Percentiles rank a stretch among this genome's conserved stretches.
These are phyloP conservation scores for Talaromyces atroroseus DNA, from an alignment of 2,329 filamentous ascomycete genomes.

Conservation along the genomic window DNA sequence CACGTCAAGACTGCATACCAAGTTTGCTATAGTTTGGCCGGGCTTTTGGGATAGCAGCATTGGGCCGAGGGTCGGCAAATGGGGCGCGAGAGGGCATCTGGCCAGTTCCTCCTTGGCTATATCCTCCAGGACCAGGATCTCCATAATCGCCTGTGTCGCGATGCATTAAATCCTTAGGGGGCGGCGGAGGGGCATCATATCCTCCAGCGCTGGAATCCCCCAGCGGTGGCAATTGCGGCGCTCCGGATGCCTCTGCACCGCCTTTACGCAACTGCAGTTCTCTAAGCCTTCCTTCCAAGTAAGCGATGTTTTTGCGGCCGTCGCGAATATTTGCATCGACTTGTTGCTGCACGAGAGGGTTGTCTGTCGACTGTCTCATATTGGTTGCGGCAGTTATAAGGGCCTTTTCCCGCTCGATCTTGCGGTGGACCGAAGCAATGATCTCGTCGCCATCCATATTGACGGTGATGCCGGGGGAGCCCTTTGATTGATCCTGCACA, in stretches of 20 bases:
- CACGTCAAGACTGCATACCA: conserved; percentile 52
- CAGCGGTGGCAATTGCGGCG: conserved; percentile 8
- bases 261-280: conserved; percentile 75
- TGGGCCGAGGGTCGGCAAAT: conserved; percentile 67
- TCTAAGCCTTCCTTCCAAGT: conserved; percentile 86
- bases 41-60: conserved; percentile 62
- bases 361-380: conserved; percentile 94
- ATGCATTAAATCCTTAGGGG: conserved; percentile 63
- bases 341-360: conserved; percentile 81
- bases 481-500: not conserved
- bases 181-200: conserved; percentile 54
- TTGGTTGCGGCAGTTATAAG: conserved; percentile 89
- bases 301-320: conserved; percentile 85
- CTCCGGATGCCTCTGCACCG: conserved; percentile 43
- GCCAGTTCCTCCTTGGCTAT: conserved; percentile 59
- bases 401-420: conserved; percentile 96
- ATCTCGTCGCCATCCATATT: conserved; percentile 57
- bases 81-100: conserved; percentile 77
- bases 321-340: conserved; percentile 94
- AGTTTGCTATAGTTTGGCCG: conserved; percentile 93
- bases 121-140: conserved; percentile 46
- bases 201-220: conserved; percentile 34
- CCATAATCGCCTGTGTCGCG: conserved; percentile 61
- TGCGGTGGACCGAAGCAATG: conserved; percentile 78
- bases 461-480: conserved; percentile 16